Evolutionary conservation across 2,329 filamentous ascomycete genomes (phyloP).

Genomic region (Fusarium chaquense): DNA sequence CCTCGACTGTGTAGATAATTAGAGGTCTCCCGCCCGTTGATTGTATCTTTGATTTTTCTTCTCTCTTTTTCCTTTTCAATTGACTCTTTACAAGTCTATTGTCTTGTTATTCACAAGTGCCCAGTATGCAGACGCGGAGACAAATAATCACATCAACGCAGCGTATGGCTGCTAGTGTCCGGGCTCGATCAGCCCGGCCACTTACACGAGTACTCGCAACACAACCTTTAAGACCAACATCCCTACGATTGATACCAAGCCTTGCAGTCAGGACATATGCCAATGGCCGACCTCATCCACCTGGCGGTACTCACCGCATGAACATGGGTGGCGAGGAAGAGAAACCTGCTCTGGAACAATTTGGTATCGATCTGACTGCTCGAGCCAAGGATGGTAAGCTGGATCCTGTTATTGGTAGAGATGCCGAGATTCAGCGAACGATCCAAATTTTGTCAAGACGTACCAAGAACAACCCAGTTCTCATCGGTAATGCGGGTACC

Average conservation of each 20-base stretch:
- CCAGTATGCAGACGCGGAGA: constrained; percentile 57
- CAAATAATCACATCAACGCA: constrained; percentile 56
- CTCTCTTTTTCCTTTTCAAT: constrained; percentile 7
- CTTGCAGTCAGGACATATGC: constrained; percentile 67
- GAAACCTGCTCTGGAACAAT: constrained; percentile 91
- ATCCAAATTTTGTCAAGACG: constrained; percentile 93
- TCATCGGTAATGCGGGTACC: constrained; percentile 92
- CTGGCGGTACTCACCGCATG: constrained; percentile 95
- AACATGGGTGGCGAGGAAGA: constrained; percentile 80
- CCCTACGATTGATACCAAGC: constrained; percentile 54
- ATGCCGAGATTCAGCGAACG: constrained; percentile 90
- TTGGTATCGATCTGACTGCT: constrained; percentile 88
- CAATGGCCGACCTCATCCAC: constrained; percentile 83
- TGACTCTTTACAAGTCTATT: constrained; percentile 1
- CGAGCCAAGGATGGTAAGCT: constrained; percentile 89
- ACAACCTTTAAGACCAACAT: constrained; percentile 40
- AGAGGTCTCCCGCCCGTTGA: constrained; percentile 12
- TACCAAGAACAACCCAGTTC: constrained; percentile 95
- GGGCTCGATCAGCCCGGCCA: constrained; percentile 48
- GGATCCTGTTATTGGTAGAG: constrained; percentile 94
- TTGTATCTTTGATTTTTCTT: constrained; percentile 16
- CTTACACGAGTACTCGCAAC: constrained; percentile 45
- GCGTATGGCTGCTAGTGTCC: constrained; percentile 51
- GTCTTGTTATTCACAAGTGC: constrained; percentile 24
- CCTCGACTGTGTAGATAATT: constrained; percentile 41